Evolutionary conservation across 176 grass and related monocot genomes (phyloP).

Genomic region (Avena eriantha): DNA sequence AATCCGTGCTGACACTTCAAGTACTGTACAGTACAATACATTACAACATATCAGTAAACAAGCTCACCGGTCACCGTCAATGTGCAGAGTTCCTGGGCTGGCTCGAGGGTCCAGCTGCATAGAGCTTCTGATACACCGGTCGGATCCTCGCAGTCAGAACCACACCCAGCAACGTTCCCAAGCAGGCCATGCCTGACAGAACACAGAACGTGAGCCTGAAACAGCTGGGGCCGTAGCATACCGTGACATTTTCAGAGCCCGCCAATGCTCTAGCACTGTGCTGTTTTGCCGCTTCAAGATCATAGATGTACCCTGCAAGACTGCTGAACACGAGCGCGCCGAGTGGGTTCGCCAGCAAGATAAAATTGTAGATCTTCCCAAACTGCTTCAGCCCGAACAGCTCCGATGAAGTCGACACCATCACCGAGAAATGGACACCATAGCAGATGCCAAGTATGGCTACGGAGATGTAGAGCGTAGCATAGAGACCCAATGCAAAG

Average conservation of each 20-base stretch:
- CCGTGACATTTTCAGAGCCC: slow-evolving; percentile 38
- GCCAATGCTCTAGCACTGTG: slow-evolving; percentile 42
- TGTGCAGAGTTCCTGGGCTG: slow-evolving; percentile 62
- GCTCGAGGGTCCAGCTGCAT: slow-evolving; percentile 69
- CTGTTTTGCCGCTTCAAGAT: slow-evolving; percentile 71
- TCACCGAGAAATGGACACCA: slow-evolving; percentile 76
- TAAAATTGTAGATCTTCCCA: slow-evolving; percentile 85
- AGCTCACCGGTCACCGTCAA: slow-evolving; percentile 40
- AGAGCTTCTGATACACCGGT: slow-evolving; percentile 90
- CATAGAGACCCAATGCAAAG: slow-evolving; percentile 54
- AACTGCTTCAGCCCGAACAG: slow-evolving; percentile 94
- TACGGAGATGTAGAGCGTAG: slow-evolving; percentile 61
- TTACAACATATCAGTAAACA: neutral
- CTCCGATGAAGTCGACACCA: slow-evolving; percentile 85
- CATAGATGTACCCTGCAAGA: slow-evolving; percentile 79
- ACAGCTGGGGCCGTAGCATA: slow-evolving; percentile 80
- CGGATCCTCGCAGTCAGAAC: slow-evolving; percentile 70
- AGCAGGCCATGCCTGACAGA: slow-evolving; percentile 58
- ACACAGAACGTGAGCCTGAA: slow-evolving; percentile 90
- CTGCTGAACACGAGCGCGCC: slow-evolving; percentile 76
- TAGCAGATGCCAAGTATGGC: slow-evolving; percentile 75
- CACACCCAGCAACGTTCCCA: slow-evolving; percentile 77
- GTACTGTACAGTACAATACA: slow-evolving; percentile 13
- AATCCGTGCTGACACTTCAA: neutral
- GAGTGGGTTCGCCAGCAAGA: slow-evolving; percentile 71